Base-by-base conservation (phyloP, 306 rosid genomes). In the Acacia melanoxylon region DNA sequence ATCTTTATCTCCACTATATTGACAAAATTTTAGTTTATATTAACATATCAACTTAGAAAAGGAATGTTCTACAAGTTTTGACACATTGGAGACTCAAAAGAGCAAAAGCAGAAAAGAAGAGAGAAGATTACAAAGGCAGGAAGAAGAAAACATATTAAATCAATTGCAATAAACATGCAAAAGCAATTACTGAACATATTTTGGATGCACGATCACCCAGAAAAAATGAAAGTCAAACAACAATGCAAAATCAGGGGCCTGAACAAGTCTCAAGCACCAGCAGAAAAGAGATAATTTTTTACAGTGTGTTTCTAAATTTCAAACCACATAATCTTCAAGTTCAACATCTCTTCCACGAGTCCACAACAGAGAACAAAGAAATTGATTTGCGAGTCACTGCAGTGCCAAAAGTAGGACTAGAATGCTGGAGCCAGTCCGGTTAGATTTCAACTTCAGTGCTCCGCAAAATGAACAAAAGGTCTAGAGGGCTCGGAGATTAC, bases 231-330 rank as follows among this genome's bases (percentile, higher is more conserved):
- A 74, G 42, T 25, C 48, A 78, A 75, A 80, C 44, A 73, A 81
- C 67, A 85, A 58, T 15, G 52, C 83, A 81, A 67, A 79, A 68
- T 51, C 29, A 24, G 51, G 44, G 70, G 69, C 71, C 75, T 51
- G 33, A 74, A 67, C 56, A 59, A 56, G 35, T 33, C 40, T n/a
- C 40, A 68, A 68, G 33, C 78, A 68, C 61, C 72, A 82, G 72
- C 69, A 59, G 42, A 56, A 51, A 49, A 74, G 31, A 74, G 44
- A 62, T 49, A 15, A 73, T 68, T 37, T 6, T 65, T 33, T 29
- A 73, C 75, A 37, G 14, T 67, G 17, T 25, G 62, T 37, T 66
- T 78, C 75, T 78, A 49, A 82, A 78, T 49, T 61, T 82, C 83
- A 78, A 44, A 24, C 78, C 45, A n/a, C 69, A 44, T 10, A 65